phyloP scores from a whole-genome alignment of 2,329 filamentous ascomycete genomes.

The Colletotrichum ledebouriae region DNA sequence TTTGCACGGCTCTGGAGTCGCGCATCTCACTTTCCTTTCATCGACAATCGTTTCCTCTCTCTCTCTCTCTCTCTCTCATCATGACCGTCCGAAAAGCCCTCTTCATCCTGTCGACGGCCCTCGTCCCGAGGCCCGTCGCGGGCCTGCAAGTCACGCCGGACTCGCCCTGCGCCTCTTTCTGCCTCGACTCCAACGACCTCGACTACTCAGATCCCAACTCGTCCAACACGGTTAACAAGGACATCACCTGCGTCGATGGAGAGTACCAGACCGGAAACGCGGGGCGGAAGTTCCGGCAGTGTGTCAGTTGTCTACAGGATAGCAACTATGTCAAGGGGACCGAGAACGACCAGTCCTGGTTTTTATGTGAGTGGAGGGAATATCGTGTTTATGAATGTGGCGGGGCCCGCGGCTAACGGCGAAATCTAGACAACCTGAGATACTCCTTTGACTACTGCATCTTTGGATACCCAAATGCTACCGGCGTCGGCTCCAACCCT shows the following conservation, averaged over 20 bases:
- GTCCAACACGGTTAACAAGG: constrained; percentile 58
- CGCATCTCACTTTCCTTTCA: constrained; percentile 21
- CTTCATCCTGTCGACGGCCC: constrained; percentile 45
- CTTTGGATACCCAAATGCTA: constrained; percentile 65
- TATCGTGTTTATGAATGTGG: background rate
- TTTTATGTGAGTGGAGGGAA: constrained; percentile 62
- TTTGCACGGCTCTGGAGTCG: constrained; percentile 36
- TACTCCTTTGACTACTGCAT: constrained; percentile 67
- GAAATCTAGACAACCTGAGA: constrained; percentile 63
- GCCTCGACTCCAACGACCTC: constrained; percentile 57
- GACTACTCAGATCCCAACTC: constrained; percentile 61
- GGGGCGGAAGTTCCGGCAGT: constrained; percentile 63
- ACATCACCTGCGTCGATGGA: constrained; percentile 63
- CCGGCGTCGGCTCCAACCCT: constrained; percentile 58
- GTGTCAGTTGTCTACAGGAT: constrained; percentile 66
- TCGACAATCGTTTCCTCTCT: constrained; percentile 12
- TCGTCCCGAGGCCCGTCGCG: constrained; percentile 47
- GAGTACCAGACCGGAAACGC: constrained; percentile 53
- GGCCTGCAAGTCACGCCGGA: constrained; percentile 65
- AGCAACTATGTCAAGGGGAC: constrained; percentile 61
- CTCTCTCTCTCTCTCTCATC: background rate
- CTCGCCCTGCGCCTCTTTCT: constrained; percentile 67
- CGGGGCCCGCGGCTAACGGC: background rate
- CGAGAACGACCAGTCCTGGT: constrained; percentile 69
- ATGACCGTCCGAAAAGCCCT: constrained; percentile 44